Conservation (phyloP, 2,329 filamentous ascomycete genomes). For the Sarocladium kiliense region DNA sequence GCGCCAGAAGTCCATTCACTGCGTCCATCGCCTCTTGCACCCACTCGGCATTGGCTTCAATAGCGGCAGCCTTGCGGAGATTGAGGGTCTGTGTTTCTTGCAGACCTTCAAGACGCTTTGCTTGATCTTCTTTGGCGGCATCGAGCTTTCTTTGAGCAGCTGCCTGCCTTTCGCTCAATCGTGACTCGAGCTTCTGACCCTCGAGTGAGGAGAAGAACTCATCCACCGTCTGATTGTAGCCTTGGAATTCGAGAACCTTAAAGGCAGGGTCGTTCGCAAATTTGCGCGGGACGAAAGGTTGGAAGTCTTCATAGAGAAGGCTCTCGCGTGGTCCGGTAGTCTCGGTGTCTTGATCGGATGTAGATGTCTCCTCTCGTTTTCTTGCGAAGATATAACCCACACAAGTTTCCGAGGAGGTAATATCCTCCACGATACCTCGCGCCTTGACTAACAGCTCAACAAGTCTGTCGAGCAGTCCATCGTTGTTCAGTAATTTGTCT, state of each 20-base stretch:
- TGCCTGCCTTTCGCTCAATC: constrained; percentile 75
- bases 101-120: constrained; percentile 76
- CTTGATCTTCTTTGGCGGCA: constrained; percentile 76
- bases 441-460: constrained; percentile 66
- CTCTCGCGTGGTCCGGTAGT: constrained; percentile 35
- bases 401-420: constrained; percentile 59
- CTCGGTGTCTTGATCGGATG: constrained; percentile 13
- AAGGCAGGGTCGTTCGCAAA: constrained; percentile 63
- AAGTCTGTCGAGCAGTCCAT: constrained; percentile 59
- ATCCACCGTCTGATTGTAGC: constrained; percentile 90
- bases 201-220: constrained; percentile 97
- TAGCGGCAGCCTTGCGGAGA: constrained; percentile 80
- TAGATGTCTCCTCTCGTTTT: constrained; percentile 29
- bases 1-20: constrained; percentile 82
- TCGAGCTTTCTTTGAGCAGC: constrained; percentile 80
- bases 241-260: constrained; percentile 69
- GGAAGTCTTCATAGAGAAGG: constrained; percentile 87
- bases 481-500: constrained; percentile 63
- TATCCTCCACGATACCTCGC: constrained; percentile 60
- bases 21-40: constrained; percentile 92
- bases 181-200: constrained; percentile 83
- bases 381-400: constrained; percentile 89
- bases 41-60: constrained; percentile 83
- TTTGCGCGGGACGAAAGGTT: constrained; percentile 82
- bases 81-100: constrained; percentile 79